Evolutionary conservation across 139 green algal species (phyloP).

Genomic region (Picochlorum sp.): DNA sequence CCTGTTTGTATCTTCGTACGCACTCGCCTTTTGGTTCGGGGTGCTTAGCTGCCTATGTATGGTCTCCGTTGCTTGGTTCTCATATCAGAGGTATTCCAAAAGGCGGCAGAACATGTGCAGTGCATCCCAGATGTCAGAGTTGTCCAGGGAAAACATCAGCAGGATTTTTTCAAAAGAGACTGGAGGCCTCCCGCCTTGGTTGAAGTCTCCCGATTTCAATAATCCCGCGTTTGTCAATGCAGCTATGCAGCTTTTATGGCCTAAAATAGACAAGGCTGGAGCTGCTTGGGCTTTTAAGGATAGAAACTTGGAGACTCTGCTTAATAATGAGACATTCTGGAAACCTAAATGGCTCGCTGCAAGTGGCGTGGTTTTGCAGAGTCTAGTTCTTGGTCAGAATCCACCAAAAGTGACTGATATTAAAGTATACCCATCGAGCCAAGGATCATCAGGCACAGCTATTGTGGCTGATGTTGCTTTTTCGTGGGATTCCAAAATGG

Average conservation of each 20-base stretch:
- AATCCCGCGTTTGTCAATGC: conserved; percentile 14
- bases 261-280: conserved; percentile 12
- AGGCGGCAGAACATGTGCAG: too few relatives aligned
- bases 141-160: background rate
- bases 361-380: conserved; percentile 7
- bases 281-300: conserved; percentile 4
- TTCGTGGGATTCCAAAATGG: conserved; percentile 17
- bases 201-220: conserved; percentile 3
- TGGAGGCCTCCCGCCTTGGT: conserved; percentile 13
- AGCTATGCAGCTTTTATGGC: conserved; percentile 14
- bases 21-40: too few relatives aligned
- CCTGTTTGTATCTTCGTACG: too few relatives aligned
- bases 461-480: conserved; percentile 16
- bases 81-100: too few relatives aligned
- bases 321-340: conserved; percentile 24
- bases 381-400: conserved; percentile 16
- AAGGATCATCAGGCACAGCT: background rate
- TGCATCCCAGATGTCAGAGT: background rate
- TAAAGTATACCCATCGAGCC: background rate
- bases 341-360: conserved; percentile 13
- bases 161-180: background rate
- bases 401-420: conserved; percentile 9
- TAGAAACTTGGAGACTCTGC: conserved; percentile 15
- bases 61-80: too few relatives aligned
- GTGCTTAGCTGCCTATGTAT: too few relatives aligned